Evolutionary conservation across 148 eudicot species (phyloP).

Genomic region (Spergularia marina): DNA sequence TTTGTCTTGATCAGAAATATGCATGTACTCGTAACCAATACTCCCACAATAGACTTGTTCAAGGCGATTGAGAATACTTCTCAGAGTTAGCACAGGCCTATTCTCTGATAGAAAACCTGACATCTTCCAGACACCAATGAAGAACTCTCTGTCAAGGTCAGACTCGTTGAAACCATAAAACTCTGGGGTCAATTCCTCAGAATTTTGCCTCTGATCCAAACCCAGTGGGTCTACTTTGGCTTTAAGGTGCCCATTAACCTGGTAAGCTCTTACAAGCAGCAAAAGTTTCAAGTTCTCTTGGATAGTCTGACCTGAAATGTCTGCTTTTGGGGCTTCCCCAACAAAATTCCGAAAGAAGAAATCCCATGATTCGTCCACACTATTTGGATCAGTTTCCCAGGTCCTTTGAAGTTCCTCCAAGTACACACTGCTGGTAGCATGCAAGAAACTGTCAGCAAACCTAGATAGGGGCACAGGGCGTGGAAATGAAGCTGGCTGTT

Average conservation of each 20-base stretch:
- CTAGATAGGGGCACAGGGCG: constrained; percentile 83
- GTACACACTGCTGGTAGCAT: constrained; percentile 92
- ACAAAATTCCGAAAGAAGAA: constrained; percentile 87
- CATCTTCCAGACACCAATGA: constrained; percentile 91
- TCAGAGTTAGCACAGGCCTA: constrained; percentile 84
- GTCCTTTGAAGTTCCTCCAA: constrained; percentile 89
- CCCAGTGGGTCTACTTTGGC: constrained; percentile 79
- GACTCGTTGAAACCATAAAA: constrained; percentile 79
- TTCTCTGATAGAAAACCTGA: constrained; percentile 90
- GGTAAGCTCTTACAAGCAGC: constrained; percentile 84
- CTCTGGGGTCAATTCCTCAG: constrained; percentile 66
- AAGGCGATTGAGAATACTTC: constrained; percentile 78
- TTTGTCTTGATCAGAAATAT: constrained; percentile 73
- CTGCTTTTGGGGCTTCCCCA: constrained; percentile 73
- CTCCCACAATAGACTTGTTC: constrained; percentile 94
- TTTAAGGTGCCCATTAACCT: constrained; percentile 86
- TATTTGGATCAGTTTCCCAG: constrained; percentile 89
- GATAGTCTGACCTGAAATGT: constrained; percentile 84
- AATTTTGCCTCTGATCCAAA: constrained; percentile 55
- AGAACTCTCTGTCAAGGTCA: constrained; percentile 87
- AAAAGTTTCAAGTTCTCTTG: constrained; percentile 87
- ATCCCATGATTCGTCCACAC: constrained; percentile 97
- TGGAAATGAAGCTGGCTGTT: constrained; percentile 28
- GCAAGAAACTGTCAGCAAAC: constrained; percentile 81
- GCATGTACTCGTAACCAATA: constrained; percentile 95